phyloP scores from a whole-genome alignment of 495 filamentous ascomycete species.

The Beverwykella pulmonaria region DNA sequence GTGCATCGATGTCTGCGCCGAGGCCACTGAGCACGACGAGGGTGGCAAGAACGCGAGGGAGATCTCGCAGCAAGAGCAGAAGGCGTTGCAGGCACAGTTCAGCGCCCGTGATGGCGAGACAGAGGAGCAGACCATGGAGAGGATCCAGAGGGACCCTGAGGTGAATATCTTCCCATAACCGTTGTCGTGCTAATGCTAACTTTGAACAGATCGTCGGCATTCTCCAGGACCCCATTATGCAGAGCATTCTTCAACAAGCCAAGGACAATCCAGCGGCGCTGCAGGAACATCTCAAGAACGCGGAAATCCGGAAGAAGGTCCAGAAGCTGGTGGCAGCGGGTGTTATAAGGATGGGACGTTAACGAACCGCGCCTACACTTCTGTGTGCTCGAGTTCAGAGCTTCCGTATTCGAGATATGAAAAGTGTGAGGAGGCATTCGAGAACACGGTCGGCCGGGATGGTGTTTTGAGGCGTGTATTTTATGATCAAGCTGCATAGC shows the following conservation, averaged over 20 bases:
- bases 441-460: background rate
- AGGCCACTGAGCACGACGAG: conserved; percentile 75
- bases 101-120: conserved; percentile 88
- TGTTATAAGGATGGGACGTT: conserved; percentile 80
- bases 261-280: conserved; percentile 90
- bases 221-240: conserved; percentile 95
- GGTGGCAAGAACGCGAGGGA: conserved; percentile 77
- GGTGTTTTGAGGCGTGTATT: background rate
- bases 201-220: conserved; percentile 75
- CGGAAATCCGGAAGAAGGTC: conserved; percentile 77
- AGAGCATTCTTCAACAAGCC: conserved; percentile 93
- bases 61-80: conserved; percentile 92
- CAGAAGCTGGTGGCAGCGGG: conserved; percentile 91
- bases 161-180: conserved; percentile 55
- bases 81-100: conserved; percentile 91
- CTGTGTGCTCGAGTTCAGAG: background rate
- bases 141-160: conserved; percentile 90
- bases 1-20: conserved; percentile 84
- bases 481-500: conserved; percentile 1
- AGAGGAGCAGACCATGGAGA: conserved; percentile 91
- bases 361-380: background rate
- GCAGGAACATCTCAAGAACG: conserved; percentile 95
- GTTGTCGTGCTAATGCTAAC: background rate
- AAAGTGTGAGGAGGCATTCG: background rate
- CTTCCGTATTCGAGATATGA: background rate